Percentiles rank a stretch among this genome's conserved stretches.
phyloP scores from a whole-genome alignment of 1,139 yeast species.

The Citeromyces hawaiiensis region DNA sequence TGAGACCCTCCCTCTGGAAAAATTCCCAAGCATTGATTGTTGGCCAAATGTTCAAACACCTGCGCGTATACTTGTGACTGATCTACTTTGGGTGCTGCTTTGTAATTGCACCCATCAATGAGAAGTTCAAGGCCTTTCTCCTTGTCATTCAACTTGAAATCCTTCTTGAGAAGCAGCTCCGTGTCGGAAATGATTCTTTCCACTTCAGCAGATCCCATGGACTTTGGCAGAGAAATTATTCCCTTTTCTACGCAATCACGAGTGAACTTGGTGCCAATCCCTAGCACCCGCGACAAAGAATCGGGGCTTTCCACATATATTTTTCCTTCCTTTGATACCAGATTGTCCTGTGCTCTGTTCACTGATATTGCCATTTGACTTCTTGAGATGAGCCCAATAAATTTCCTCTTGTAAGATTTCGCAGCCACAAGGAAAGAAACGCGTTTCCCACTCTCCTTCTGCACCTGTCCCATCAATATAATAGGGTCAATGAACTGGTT shows the following conservation, averaged over 20 bases:
- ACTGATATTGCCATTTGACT: slow-evolving; percentile 82
- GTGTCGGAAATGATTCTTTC: slow-evolving; percentile 61
- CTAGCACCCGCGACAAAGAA: slow-evolving; percentile 36
- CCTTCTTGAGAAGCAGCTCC: slow-evolving; percentile 56
- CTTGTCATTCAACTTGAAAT: slow-evolving; percentile 37
- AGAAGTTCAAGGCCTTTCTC: slow-evolving; percentile 28
- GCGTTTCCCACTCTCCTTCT: slow-evolving; percentile 56
- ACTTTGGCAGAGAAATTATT: slow-evolving; percentile 63
- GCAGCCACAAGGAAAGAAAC: slow-evolving; percentile 84
- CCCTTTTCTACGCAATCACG: slow-evolving; percentile 56
- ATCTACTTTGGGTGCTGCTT: slow-evolving; percentile 72
- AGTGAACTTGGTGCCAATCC: slow-evolving; percentile 58
- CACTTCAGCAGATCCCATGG: slow-evolving; percentile 69
- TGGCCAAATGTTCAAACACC: slow-evolving; percentile 72
- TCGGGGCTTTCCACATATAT: slow-evolving; percentile 22
- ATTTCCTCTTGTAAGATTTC: slow-evolving; percentile 50
- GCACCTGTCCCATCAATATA: slow-evolving; percentile 71
- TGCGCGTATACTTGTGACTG: slow-evolving; percentile 70
- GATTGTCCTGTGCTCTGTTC: slow-evolving; percentile 78
- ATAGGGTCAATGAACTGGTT: slow-evolving; percentile 93
- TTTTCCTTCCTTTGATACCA: slow-evolving; percentile 21
- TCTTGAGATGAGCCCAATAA: slow-evolving; percentile 67
- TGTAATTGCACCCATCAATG: slow-evolving; percentile 44
- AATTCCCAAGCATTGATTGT: slow-evolving; percentile 81
- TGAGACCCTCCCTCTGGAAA: slow-evolving; percentile 98